Base-by-base conservation (phyloP, 2,329 filamentous ascomycete species). In the Pseudogymnoascus sp. region DNA sequence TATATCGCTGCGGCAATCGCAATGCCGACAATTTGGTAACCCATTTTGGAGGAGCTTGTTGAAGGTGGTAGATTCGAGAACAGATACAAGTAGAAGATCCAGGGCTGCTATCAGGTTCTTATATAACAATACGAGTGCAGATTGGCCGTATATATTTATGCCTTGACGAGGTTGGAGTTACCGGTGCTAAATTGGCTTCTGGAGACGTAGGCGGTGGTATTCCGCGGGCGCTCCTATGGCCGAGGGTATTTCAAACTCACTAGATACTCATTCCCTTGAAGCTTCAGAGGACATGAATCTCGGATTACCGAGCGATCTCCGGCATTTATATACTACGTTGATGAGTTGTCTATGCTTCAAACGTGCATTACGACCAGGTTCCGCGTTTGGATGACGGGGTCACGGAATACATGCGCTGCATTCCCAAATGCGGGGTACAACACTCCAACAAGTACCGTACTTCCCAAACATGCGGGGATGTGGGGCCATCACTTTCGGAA, bases 1-100 rank as follows among this genome's bases (percentile, higher is more conserved):
- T 65, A 69, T 10, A 71, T 40, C 11, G 69, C 24, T 11, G 69
- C 70, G 68, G 73, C 53, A 7, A 72, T n/a, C 16, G 69, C 68
- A 26, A 72, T 62, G 56, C 66, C 69, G 11, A 66, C 66, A 10
- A 67, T 38, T 53, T 64, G 63, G 56, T 37, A 38, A 19, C 56
- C 35, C 63, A 64, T 62, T 37, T 62, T 60, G 41, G 22, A 43
- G 24, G 60, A 46, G 33, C 10, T 56, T 12, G 11, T 56, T 28
- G 50, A n/a, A 33, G n/a, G 28, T 10, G 16, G 16, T 33, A 31
- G 10, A 35, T 56, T 35, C 10, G 35, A 56, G 22, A 22, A 19
- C 6, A 22, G 50, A 33, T 56, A 14, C 28, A 14, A n/a, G 14
- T 35, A 56, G 12, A 56, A 7, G 16, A 28, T 33, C 3, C 28